These are phyloP conservation scores for Colletotrichum tabaci DNA, from an alignment of 2,329 filamentous ascomycete species.

Conservation along the genomic window DNA sequence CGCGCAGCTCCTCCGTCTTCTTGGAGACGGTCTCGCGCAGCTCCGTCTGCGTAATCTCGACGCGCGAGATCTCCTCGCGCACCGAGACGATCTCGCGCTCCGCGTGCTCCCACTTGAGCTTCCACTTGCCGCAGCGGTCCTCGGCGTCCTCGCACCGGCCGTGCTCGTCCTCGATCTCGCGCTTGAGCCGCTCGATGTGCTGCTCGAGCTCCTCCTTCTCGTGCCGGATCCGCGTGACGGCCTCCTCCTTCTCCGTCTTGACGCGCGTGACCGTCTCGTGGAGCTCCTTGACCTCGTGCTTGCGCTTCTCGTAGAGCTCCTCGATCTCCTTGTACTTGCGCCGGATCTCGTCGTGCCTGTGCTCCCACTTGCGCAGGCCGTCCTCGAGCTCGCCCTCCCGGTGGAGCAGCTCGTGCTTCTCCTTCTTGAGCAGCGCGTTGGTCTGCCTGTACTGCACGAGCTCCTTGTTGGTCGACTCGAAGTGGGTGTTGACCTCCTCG, in stretches of 20 bases:
- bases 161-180: conserved; percentile 27
- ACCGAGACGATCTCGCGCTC: conserved; percentile 24
- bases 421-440: conserved; percentile 16
- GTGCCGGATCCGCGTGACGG: conserved; percentile 2
- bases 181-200: conserved; percentile 20
- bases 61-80: conserved; percentile 31
- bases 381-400: conserved; percentile 16
- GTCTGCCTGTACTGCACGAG: conserved; percentile 20
- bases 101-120: conserved; percentile 36
- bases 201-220: conserved; percentile 34
- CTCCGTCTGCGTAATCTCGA: conserved; percentile 14
- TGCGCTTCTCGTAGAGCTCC: conserved; percentile 28
- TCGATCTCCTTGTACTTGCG: conserved; percentile 35
- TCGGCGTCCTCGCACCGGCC: conserved; percentile 28
- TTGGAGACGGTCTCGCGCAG: conserved; percentile 24
- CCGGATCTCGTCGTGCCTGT: conserved; percentile 26
- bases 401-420: conserved; percentile 31
- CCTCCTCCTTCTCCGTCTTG: conserved; percentile 27
- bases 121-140: conserved; percentile 30
- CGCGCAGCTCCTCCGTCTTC: conserved; percentile 31
- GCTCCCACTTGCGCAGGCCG: conserved; percentile 26
- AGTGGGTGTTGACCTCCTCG: conserved; percentile 24
- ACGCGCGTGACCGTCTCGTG: conserved; percentile 23
- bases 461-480: conserved; percentile 25
- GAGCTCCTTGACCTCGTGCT: conserved; percentile 31